Evolutionary conservation across 1,284 basidiomycete species (phyloP), one percentile per base, ranked within the genome.

Genomic region (Butyriboletus appendiculatus): DNA sequence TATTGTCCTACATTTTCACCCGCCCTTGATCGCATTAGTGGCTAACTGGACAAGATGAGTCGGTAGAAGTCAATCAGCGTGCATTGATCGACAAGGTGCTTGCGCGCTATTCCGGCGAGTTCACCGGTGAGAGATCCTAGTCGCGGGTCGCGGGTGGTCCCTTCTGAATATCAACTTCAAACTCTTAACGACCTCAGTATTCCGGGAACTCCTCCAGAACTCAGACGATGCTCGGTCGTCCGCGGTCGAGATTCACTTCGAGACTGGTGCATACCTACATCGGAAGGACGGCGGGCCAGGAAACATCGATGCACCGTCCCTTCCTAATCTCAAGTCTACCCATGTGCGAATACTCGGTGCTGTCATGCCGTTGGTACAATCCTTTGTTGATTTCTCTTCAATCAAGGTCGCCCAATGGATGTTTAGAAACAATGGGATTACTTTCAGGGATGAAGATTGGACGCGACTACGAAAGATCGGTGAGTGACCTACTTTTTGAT

Each of bases 31-130:
- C 14, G 3, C 8, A 37, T 32, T 42, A 89, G 88, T 90, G 88
- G 89, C 82, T 77, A 39, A 78, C 71, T 45, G 90, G 90, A 5
- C 78, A 84, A 60, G 91, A 92, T 61, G 91, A 94, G 68, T 84
- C 88, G 3, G 92, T 98, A 4, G 92, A 96, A 66, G 96, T 98
- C 50, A 98, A 99, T 70, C 96, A 98, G 73, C 82, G 96, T 24
- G 94, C 93, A 10, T 78, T 96, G 48, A 95, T 96, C 55, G 93
- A 96, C 77, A 96, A 93, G 74, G 93, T 97, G 41, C 83, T 98
- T 24, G 93, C 96, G n/a, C 81, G 96, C 42, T 99, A 98, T 70
- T 93, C 92, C 22, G 96, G 93, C 50, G 95, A 98, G 74, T 92
- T 94, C 62, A 96, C 94, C 5, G 84, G 85, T 82, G 59, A 50